These are phyloP conservation scores for Hygrophorus russula DNA, from an alignment of 768 basidiomycete genomes.

Conservation along the genomic window DNA sequence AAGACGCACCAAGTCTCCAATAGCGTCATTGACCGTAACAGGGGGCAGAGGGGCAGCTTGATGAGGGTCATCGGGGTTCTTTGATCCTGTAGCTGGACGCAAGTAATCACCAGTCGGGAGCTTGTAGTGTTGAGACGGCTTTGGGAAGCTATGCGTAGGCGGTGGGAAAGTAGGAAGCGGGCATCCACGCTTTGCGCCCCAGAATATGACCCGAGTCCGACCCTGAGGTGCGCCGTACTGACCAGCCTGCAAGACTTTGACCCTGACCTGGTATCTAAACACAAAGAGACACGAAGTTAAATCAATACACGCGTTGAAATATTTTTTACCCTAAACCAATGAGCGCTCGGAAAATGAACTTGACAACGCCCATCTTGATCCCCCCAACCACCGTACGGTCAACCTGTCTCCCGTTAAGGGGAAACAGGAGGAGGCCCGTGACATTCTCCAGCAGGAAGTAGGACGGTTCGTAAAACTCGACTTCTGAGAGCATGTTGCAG, in stretches of 20 bases:
- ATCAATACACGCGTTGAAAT: neutral
- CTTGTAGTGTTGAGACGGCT: slow-evolving; percentile 19
- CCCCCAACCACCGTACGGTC: slow-evolving; percentile 21
- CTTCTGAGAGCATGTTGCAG: slow-evolving; percentile 19
- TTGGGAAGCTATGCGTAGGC: slow-evolving; percentile 44
- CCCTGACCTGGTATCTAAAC: slow-evolving; percentile 53
- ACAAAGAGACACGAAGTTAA: neutral
- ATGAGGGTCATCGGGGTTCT: slow-evolving; percentile 24
- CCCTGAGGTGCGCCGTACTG: slow-evolving; percentile 67
- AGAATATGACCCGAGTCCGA: slow-evolving; percentile 57
- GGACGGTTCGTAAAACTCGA: slow-evolving; percentile 47
- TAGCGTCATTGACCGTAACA: slow-evolving; percentile 55
- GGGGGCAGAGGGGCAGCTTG: slow-evolving; percentile 50
- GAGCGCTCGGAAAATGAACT: slow-evolving; percentile 51
- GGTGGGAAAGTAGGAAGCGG: slow-evolving; percentile 51
- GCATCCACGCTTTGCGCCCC: slow-evolving; percentile 48
- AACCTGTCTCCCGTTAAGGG: slow-evolving; percentile 26
- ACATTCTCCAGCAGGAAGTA: slow-evolving; percentile 73
- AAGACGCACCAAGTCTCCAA: slow-evolving; percentile 52
- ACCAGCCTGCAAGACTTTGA: slow-evolving; percentile 55
- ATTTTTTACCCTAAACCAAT: slow-evolving; percentile 52
- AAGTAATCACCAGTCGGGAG: slow-evolving; percentile 35
- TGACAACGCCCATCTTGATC: slow-evolving; percentile 49
- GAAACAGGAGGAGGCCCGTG: slow-evolving; percentile 42
- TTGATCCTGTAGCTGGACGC: slow-evolving; percentile 32